Percentiles rank a stretch among this genome's conserved stretches.
These are phyloP conservation scores for Pythium utonaiense DNA, from an alignment of 352 stramenopile genomes.

Conservation along the genomic window DNA sequence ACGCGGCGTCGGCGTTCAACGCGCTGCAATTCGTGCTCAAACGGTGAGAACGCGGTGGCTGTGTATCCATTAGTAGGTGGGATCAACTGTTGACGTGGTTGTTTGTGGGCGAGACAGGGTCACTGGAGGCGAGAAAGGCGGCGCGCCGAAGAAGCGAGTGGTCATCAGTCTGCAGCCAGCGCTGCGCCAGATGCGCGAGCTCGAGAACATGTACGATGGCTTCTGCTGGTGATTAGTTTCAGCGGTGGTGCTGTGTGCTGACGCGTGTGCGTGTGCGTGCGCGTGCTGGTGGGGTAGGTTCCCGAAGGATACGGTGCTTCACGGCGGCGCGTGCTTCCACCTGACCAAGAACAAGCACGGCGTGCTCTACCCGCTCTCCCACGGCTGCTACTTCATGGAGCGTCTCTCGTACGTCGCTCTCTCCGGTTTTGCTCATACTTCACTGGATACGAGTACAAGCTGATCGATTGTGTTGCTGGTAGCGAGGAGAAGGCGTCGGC, in stretches of 20 bases:
- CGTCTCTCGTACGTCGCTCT: slow-evolving; percentile 55
- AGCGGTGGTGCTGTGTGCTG: too few relatives aligned
- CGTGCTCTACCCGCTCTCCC: slow-evolving; percentile 49
- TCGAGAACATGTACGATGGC: slow-evolving; percentile 44
- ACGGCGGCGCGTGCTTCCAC: slow-evolving; percentile 74
- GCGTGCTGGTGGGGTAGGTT: slow-evolving; percentile 35
- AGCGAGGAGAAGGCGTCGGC: slow-evolving; percentile 72
- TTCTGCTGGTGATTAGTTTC: too few relatives aligned
- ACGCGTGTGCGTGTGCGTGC: too few relatives aligned
- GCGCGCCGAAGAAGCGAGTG: slow-evolving; percentile 35
- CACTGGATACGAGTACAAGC: too few relatives aligned
- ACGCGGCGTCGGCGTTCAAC: slow-evolving; percentile 35
- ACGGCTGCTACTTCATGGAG: slow-evolving; percentile 79
- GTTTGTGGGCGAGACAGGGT: not conserved
- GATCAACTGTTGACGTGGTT: too few relatives aligned
- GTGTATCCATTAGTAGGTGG: too few relatives aligned
- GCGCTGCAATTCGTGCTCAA: slow-evolving; percentile 47
- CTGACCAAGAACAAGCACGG: slow-evolving; percentile 44
- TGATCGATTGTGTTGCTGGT: not conserved
- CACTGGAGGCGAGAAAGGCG: slow-evolving; percentile 1
- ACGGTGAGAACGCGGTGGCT: too few relatives aligned
- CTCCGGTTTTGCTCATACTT: too few relatives aligned
- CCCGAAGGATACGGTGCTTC: slow-evolving; percentile 55
- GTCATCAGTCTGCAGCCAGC: slow-evolving; percentile 65
- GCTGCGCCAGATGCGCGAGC: slow-evolving; percentile 47